Evolutionary conservation across 257 asterid genomes (phyloP).

Genomic region (Solanum dulcamara): DNA sequence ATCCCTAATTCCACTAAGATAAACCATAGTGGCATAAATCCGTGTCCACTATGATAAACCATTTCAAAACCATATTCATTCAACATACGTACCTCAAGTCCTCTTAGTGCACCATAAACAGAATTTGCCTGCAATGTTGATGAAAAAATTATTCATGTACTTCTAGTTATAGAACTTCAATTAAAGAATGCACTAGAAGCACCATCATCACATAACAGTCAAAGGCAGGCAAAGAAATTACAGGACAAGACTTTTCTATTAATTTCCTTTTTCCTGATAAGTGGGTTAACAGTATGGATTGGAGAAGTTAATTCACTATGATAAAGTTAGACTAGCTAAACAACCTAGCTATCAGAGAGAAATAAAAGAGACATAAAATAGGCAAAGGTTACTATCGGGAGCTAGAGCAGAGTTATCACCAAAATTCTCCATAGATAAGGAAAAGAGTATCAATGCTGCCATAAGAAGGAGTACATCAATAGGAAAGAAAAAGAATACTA

Average conservation of each 20-base stretch:
- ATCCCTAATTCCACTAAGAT: not conserved
- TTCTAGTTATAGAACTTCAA: not conserved
- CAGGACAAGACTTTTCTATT: not conserved
- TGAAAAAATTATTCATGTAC: not conserved
- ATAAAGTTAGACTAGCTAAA: not conserved
- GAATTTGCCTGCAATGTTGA: conserved; percentile 61
- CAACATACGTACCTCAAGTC: conserved; percentile 59
- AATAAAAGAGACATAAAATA: not conserved
- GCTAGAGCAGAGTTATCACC: not conserved
- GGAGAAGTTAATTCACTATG: not conserved
- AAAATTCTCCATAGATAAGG: not conserved
- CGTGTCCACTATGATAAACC: not conserved
- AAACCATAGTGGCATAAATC: not conserved
- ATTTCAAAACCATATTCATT: not conserved
- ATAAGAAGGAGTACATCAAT: not conserved
- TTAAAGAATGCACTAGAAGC: not conserved
- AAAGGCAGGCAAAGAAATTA: not conserved
- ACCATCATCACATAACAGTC: not conserved
- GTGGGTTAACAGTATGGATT: not conserved
- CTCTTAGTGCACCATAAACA: conserved; percentile 77
- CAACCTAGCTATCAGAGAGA: not conserved
- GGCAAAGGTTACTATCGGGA: not conserved
- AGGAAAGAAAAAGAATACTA: not conserved
- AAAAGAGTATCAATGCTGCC: not conserved
- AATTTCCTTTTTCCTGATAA: not conserved